Percentiles rank a stretch among this genome's conserved stretches.
Evolutionary conservation across 2,329 filamentous ascomycete genomes (phyloP).

Genomic region (Phaeoacremonium minimum): DNA sequence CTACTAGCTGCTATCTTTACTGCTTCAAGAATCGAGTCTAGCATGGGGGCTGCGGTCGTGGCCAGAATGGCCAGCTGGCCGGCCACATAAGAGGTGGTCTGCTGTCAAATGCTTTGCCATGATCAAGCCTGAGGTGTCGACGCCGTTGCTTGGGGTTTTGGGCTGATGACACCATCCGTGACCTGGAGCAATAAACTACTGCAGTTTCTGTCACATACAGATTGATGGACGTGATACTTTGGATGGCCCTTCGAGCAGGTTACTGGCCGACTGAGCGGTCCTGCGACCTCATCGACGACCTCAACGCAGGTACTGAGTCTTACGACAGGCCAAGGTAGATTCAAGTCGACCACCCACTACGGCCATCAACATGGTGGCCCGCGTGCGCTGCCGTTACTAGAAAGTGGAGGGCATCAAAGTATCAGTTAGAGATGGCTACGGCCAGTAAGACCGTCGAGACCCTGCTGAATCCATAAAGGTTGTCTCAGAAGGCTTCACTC

Average conservation of each 20-base stretch:
- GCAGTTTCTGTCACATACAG: neutral
- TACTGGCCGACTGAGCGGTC: neutral
- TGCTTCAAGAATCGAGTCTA: no score
- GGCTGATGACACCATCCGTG: neutral
- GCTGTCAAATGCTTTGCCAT: neutral
- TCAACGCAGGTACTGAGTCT: slow-evolving; percentile 9
- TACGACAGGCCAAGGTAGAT: slow-evolving; percentile 1
- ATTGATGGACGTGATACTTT: no score
- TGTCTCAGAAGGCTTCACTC: no score
- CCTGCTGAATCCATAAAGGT: no score
- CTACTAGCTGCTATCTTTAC: neutral
- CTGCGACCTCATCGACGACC: slow-evolving; percentile 4
- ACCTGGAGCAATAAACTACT: neutral
- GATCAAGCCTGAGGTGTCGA: neutral
- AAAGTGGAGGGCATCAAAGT: no score
- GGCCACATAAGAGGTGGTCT: no score
- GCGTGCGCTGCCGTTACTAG: neutral
- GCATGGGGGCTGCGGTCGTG: no score
- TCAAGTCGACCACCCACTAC: neutral
- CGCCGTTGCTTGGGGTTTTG: neutral
- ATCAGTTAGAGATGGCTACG: no score
- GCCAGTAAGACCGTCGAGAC: no score
- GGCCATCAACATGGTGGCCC: neutral
- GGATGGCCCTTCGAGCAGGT: no score
- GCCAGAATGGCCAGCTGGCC: no score